Evolutionary conservation across 2,329 filamentous ascomycete genomes (phyloP).

Genomic region (Ophiocordyceps camponoti-leonardi): DNA sequence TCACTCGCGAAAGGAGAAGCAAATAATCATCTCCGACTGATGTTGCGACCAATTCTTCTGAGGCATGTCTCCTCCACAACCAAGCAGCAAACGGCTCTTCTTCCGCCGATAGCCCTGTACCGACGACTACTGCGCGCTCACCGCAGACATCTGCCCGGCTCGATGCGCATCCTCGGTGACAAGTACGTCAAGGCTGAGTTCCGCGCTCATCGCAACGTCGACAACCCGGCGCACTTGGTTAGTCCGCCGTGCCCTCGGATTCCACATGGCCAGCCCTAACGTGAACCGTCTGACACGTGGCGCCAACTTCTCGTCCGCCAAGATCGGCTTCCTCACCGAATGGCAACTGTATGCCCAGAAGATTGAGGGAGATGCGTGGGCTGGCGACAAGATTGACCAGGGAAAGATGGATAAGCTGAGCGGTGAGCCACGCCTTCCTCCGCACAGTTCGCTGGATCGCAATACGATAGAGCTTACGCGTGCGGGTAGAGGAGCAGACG

Average conservation of each 20-base stretch:
- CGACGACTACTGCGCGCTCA: constrained; percentile 75
- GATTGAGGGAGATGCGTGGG: constrained; percentile 75
- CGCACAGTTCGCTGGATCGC: no score
- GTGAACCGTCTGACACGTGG: not conserved
- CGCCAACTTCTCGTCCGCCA: constrained; percentile 17
- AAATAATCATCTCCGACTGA: no score
- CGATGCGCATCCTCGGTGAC: constrained; percentile 73
- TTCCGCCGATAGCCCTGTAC: constrained; percentile 82
- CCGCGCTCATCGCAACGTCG: constrained; percentile 61
- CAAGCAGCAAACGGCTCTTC: constrained; percentile 40
- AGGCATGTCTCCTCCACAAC: constrained; percentile 19
- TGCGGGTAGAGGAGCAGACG: constrained; percentile 63
- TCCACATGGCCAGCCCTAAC: not conserved
- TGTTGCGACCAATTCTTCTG: not conserved
- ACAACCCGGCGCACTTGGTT: constrained; percentile 87
- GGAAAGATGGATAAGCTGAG: constrained; percentile 86
- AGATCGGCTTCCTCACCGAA: constrained; percentile 92
- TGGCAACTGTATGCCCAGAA: constrained; percentile 94
- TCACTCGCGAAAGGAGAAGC: no score
- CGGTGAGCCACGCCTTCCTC: constrained; percentile 48
- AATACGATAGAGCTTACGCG: no score
- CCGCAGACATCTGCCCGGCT: constrained; percentile 54
- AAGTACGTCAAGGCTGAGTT: constrained; percentile 92
- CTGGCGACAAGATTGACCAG: constrained; percentile 67
- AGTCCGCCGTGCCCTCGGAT: constrained; percentile 8